A percentile compares a stretch with the other conserved stretches of the same genome.
These are phyloP conservation scores for Fusarium buharicum DNA, from an alignment of 2,329 filamentous ascomycete species.

Conservation along the genomic window DNA sequence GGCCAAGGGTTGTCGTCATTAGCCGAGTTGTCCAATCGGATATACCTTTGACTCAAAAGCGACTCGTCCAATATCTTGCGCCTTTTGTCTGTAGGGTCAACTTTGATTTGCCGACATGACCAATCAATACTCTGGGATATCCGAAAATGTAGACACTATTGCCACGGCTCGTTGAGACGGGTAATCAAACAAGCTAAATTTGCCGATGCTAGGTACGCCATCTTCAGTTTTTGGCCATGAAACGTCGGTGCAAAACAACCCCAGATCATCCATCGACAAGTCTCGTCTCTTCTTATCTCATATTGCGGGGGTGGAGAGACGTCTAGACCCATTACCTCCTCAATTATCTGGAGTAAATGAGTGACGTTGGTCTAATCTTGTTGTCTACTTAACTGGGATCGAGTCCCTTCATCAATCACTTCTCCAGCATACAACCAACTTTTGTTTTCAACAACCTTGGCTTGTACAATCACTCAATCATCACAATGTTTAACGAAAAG, in stretches of 20 bases:
- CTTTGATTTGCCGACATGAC: conserved; percentile 26
- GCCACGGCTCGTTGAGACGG: conserved; percentile 16
- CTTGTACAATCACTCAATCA: not conserved
- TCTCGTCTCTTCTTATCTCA: not conserved
- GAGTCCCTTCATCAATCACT: not conserved
- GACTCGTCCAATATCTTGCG: not conserved
- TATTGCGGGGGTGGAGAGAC: conserved; percentile 28
- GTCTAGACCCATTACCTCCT: not conserved
- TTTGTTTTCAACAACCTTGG: too few relatives aligned
- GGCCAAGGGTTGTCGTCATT: not conserved
- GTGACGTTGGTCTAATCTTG: not conserved
- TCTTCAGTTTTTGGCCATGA: not conserved
- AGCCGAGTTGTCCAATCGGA: conserved; percentile 35
- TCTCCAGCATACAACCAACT: not conserved
- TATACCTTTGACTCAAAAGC: not conserved
- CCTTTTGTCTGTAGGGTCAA: not conserved
- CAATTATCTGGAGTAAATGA: not conserved
- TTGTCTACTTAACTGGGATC: conserved; percentile 13
- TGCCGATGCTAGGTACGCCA: not conserved
- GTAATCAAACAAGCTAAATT: conserved; percentile 1
- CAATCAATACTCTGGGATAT: conserved; percentile 8
- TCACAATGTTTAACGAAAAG: conserved; percentile 15
- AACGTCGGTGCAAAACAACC: conserved; percentile 1
- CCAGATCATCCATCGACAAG: conserved; percentile 8
- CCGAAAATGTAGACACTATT: conserved; percentile 12